These are phyloP conservation scores for Cryphonectria naterciae DNA, from an alignment of 2,329 filamentous ascomycete species.

Conservation along the genomic window DNA sequence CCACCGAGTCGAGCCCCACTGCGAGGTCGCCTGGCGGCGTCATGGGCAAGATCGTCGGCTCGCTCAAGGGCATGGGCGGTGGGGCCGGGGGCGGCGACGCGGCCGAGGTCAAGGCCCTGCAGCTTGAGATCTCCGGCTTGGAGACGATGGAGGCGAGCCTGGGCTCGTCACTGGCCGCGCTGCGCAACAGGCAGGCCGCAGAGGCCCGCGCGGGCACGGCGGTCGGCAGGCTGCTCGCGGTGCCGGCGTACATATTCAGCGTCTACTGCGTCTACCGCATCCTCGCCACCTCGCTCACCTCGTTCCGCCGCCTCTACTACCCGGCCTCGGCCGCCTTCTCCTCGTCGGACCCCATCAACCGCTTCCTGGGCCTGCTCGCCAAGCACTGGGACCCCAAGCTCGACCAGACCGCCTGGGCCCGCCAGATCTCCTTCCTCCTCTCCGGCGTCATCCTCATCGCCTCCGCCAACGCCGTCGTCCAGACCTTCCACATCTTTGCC, in stretches of 20 bases:
- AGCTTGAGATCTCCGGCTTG: conserved; percentile 77
- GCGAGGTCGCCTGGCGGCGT: conserved; percentile 54
- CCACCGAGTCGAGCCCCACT: conserved; percentile 31
- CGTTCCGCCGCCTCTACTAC: conserved; percentile 61
- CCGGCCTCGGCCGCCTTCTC: conserved; percentile 57
- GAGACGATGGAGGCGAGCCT: conserved; percentile 79
- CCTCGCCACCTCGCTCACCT: conserved; percentile 70
- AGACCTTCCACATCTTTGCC: conserved; percentile 81
- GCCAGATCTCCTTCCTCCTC: conserved; percentile 82
- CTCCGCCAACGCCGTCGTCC: conserved; percentile 80
- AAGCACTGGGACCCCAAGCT: conserved; percentile 84
- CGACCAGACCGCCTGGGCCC: conserved; percentile 81
- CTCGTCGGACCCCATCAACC: conserved; percentile 80
- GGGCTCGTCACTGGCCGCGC: conserved; percentile 63
- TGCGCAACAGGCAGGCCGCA: conserved; percentile 65
- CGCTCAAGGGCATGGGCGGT: conserved; percentile 60
- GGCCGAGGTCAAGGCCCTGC: conserved; percentile 63
- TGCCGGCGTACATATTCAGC: conserved; percentile 71
- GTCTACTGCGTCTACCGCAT: conserved; percentile 87
- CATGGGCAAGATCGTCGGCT: conserved; percentile 74
- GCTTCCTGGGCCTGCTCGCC: conserved; percentile 77
- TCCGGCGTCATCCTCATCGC: conserved; percentile 82
- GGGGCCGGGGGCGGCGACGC: conserved; percentile 59
- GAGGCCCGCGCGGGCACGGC: conserved; percentile 70
- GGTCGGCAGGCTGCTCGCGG: conserved; percentile 65